Evolutionary conservation across 164 flowering plant genomes (phyloP).

Genomic region (Vitis cinerea): DNA sequence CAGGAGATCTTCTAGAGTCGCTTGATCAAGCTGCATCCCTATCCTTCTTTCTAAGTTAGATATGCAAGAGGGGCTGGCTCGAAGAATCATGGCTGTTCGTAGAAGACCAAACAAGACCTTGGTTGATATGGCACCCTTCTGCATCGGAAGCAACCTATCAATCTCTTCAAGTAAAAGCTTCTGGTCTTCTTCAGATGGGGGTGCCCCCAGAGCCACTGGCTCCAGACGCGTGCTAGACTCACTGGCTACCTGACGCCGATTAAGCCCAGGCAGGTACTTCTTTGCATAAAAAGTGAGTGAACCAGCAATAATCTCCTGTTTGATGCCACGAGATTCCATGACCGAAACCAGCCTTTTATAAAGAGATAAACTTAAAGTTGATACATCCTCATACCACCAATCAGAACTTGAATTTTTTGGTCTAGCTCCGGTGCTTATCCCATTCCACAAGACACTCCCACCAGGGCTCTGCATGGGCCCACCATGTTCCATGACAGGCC

Average conservation of each 20-base stretch:
- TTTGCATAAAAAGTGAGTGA: slow-evolving; percentile 68
- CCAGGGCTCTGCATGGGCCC: slow-evolving; percentile 95
- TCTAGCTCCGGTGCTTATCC: slow-evolving; percentile 90
- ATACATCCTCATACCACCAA: slow-evolving; percentile 97
- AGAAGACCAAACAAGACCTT: slow-evolving; percentile 77
- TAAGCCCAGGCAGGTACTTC: slow-evolving; percentile 76
- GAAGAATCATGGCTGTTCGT: slow-evolving; percentile 77
- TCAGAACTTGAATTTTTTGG: slow-evolving; percentile 66
- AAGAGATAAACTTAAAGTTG: slow-evolving; percentile 65
- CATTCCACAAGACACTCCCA: slow-evolving; percentile 92
- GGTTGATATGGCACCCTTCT: slow-evolving; percentile 69
- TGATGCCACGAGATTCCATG: slow-evolving; percentile 82
- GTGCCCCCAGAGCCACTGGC: slow-evolving; percentile 27
- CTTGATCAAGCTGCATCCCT: slow-evolving; percentile 91
- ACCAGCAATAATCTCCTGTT: slow-evolving; percentile 70
- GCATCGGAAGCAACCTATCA: slow-evolving; percentile 65
- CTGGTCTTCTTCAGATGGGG: slow-evolving; percentile 79
- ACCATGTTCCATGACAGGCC: slow-evolving; percentile 80
- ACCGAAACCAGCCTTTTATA: slow-evolving; percentile 68
- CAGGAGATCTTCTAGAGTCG: slow-evolving; percentile 82
- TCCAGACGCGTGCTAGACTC: slow-evolving; percentile 49
- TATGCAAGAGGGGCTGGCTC: slow-evolving; percentile 60
- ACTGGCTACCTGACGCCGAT: slow-evolving; percentile 52
- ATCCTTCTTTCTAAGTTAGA: slow-evolving; percentile 75
- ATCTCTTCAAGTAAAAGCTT: slow-evolving; percentile 74